phyloP scores from a whole-genome alignment of 306 rosid species.

The Mimosa bimucronata region DNA sequence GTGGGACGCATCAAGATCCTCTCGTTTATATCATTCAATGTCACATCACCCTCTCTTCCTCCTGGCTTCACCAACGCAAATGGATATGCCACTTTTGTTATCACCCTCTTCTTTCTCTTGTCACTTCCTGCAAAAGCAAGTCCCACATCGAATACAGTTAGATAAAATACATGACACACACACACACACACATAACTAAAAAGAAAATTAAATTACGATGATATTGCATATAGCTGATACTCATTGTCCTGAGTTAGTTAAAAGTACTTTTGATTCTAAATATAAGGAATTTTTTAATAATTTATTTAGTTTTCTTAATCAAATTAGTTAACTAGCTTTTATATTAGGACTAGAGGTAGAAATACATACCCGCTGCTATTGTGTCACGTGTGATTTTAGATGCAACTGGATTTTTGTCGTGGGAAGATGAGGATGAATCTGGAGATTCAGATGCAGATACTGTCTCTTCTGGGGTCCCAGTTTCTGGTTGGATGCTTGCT shows the following conservation, averaged over 20 bases:
- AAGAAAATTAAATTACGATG: too few species aligned
- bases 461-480: slow-evolving; percentile 54
- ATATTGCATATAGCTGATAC: not conserved
- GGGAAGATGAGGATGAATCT: slow-evolving; percentile 74
- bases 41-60: slow-evolving; percentile 85
- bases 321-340: too few species aligned
- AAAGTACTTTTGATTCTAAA: too few species aligned
- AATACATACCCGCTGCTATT: slow-evolving; percentile 33
- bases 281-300: too few species aligned
- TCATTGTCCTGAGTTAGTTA: too few species aligned
- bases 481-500: slow-evolving; percentile 41
- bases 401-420: slow-evolving; percentile 45
- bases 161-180: too few species aligned
- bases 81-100: slow-evolving; percentile 70
- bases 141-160: not conserved
- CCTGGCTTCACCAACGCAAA: slow-evolving; percentile 98
- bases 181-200: not conserved
- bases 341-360: too few species aligned
- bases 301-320: too few species aligned
- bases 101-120: slow-evolving; percentile 39
- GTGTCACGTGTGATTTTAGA: slow-evolving; percentile 38
- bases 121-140: slow-evolving; percentile 13
- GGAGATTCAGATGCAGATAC: slow-evolving; percentile 57
- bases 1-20: slow-evolving; percentile 88
- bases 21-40: slow-evolving; percentile 91